Evolutionary conservation across 2,329 filamentous ascomycete genomes (phyloP).

Genomic region (Ascochyta viciae-villosae): DNA sequence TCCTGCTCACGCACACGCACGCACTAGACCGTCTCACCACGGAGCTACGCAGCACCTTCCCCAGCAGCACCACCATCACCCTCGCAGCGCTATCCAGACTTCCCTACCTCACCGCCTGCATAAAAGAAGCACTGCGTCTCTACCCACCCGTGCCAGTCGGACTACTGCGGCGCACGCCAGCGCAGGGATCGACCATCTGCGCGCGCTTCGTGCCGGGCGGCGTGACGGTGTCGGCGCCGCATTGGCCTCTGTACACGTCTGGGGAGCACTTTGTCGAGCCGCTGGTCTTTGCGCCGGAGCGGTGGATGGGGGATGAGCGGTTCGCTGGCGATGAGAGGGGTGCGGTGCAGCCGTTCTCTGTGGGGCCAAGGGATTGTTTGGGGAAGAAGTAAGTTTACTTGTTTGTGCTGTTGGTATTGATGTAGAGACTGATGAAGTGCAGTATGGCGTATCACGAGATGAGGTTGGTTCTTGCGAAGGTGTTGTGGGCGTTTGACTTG

Average conservation of each 20-base stretch:
- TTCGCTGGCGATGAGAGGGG: constrained; percentile 40
- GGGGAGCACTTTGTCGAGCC: constrained; percentile 46
- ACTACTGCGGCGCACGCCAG: constrained; percentile 44
- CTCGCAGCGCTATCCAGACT: constrained; percentile 41
- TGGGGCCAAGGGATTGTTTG: constrained; percentile 51
- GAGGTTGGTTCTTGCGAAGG: constrained; percentile 49
- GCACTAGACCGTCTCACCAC: constrained; percentile 34
- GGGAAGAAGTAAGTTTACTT: constrained; percentile 44
- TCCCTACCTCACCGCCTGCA: constrained; percentile 48
- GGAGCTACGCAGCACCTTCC: constrained; percentile 40
- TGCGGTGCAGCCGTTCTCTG: constrained; percentile 54
- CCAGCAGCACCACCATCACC: constrained; percentile 42
- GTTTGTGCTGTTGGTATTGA: background rate
- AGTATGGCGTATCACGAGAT: constrained; percentile 52
- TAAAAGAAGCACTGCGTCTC: constrained; percentile 53
- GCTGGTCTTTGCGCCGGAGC: constrained; percentile 49
- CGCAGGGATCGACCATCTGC: constrained; percentile 47
- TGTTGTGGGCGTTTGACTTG: constrained; percentile 50
- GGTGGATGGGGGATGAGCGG: constrained; percentile 46
- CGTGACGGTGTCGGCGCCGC: constrained; percentile 25
- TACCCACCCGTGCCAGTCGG: constrained; percentile 52
- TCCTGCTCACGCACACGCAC: constrained; percentile 41
- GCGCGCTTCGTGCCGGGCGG: constrained; percentile 46
- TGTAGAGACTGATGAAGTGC: constrained; percentile 7
- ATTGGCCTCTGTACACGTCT: constrained; percentile 27